Evolutionary conservation across 306 rosid species (phyloP).

Genomic region (Sesbania bispinosa): DNA sequence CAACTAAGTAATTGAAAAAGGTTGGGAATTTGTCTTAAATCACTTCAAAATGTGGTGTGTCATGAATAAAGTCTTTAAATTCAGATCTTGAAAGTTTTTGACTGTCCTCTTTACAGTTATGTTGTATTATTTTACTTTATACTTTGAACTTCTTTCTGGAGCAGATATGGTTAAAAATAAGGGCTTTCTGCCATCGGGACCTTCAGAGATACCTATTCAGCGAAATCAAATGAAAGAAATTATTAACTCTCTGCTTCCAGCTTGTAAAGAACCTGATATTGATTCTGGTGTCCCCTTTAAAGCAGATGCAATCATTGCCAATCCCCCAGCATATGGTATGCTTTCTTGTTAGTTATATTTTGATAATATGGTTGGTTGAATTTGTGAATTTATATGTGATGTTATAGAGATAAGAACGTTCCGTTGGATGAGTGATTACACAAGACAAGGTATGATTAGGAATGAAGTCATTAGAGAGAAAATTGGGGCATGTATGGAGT

Average conservation of each 20-base stretch:
- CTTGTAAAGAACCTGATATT: constrained; percentile 87
- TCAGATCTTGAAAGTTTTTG: constrained; percentile 14
- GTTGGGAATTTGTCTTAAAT: neutral
- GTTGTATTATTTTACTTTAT: neutral
- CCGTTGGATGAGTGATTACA: no score
- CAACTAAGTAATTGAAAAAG: neutral
- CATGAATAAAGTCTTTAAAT: constrained; percentile 19
- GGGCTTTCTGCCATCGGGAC: constrained; percentile 98
- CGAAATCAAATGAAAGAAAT: constrained; percentile 94
- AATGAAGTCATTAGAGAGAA: no score
- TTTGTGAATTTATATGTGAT: no score
- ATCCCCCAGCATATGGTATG: constrained; percentile 97
- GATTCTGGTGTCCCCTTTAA: constrained; percentile 74
- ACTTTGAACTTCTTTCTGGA: constrained; percentile 21
- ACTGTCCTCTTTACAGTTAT: neutral
- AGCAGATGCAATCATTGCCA: constrained; percentile 96
- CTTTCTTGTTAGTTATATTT: constrained; percentile 1
- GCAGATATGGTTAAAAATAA: constrained; percentile 99
- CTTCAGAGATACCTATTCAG: constrained; percentile 90
- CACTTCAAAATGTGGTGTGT: neutral
- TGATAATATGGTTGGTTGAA: neutral
- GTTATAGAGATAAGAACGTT: no score
- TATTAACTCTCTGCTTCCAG: constrained; percentile 78
- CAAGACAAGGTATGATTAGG: no score
- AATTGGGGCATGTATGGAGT: no score